Conservation (phyloP, 2,329 filamentous ascomycete species). For the Zymoseptoria passerinii region DNA sequence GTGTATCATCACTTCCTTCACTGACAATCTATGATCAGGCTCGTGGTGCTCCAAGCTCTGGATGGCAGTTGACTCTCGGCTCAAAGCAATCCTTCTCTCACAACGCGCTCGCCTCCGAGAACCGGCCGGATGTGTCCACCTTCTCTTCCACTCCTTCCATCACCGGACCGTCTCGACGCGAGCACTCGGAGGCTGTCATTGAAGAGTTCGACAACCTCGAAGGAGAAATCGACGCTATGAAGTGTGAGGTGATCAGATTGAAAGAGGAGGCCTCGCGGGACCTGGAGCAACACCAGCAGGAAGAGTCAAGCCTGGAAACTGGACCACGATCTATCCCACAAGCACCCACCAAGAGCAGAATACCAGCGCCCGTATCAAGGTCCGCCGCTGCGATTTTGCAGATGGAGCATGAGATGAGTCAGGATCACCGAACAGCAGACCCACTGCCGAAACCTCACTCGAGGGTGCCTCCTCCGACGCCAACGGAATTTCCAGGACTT, state of each 20-base stretch:
- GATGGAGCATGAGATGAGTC: background rate
- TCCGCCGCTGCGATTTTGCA: background rate
- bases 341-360: background rate
- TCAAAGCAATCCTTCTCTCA: background rate
- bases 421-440: background rate
- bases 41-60: background rate
- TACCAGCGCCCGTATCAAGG: background rate
- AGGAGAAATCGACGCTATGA: slow-evolving; percentile 18
- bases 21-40: background rate
- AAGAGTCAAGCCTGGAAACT: background rate
- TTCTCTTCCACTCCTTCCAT: slow-evolving; percentile 2
- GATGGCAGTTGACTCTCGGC: background rate
- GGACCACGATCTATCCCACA: background rate
- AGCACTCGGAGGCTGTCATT: slow-evolving; percentile 1
- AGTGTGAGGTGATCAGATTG: slow-evolving; percentile 12
- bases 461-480: slow-evolving; percentile 5
- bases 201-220: slow-evolving; percentile 16
- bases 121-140: background rate
- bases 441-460: background rate
- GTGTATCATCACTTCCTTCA: background rate
- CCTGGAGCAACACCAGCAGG: background rate
- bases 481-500: slow-evolving; percentile 17
- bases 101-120: background rate
- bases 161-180: background rate
- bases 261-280: background rate